A percentile compares a stretch with the other conserved stretches of the same genome.
Conservation (phyloP, 768 basidiomycete genomes). For the Crassisporium funariophilum region DNA sequence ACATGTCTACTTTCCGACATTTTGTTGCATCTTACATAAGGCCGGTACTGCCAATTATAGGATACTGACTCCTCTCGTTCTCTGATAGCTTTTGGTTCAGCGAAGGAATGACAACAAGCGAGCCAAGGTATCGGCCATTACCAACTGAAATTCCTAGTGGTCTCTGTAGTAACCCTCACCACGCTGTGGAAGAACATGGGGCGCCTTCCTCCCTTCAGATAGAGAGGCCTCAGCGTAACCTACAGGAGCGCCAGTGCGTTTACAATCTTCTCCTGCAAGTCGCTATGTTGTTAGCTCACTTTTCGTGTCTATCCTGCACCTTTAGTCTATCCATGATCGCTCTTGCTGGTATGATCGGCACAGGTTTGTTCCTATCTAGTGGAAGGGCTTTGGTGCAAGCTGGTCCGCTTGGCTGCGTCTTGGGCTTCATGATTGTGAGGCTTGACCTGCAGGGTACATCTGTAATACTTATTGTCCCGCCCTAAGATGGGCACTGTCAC, state of each 20-base stretch:
- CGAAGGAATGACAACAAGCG: no score
- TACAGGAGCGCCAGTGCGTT: slow-evolving; percentile 34
- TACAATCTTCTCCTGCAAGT: not conserved
- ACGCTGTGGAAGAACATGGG: no score
- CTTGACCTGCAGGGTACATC: not conserved
- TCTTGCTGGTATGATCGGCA: slow-evolving; percentile 46
- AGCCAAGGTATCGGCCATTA: slow-evolving; percentile 15
- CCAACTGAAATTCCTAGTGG: slow-evolving; percentile 13
- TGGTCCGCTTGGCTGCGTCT: slow-evolving; percentile 54
- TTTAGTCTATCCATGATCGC: slow-evolving; percentile 34
- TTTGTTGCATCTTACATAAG: no score
- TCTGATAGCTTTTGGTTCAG: no score
- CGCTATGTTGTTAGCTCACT: not conserved
- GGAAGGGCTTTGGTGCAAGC: slow-evolving; percentile 50
- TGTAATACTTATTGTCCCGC: not conserved
- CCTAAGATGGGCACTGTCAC: slow-evolving; percentile 34
- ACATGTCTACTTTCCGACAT: no score
- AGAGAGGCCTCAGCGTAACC: slow-evolving; percentile 23
- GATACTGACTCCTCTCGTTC: no score
- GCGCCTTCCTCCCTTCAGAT: slow-evolving; percentile 3
- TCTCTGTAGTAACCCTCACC: no score
- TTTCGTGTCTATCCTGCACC: no score
- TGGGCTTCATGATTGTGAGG: slow-evolving; percentile 47
- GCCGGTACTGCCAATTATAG: no score
- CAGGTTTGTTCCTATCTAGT: slow-evolving; percentile 58